A percentile compares a stretch with the other conserved stretches of the same genome.
phyloP scores from a whole-genome alignment of 2,329 filamentous ascomycete species.

The Aspergillus udagawae region DNA sequence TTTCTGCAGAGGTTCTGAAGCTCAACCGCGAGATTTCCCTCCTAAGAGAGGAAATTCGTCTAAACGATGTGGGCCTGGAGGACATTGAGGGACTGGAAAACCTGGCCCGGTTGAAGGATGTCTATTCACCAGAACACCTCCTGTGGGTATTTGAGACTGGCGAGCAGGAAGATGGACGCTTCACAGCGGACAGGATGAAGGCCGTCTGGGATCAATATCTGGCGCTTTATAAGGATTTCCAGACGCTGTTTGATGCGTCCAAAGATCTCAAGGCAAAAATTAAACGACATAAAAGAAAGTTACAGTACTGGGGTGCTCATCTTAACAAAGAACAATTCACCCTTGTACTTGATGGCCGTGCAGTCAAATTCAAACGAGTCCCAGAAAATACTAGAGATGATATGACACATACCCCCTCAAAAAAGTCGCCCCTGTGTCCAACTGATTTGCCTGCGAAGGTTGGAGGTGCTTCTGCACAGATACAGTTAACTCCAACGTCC shows the following conservation, averaged over 20 bases:
- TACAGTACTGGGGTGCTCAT: constrained; percentile 26
- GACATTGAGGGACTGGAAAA: constrained; percentile 12
- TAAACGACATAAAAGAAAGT: constrained; percentile 32
- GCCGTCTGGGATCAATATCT: constrained; percentile 27
- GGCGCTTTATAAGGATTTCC: constrained; percentile 28
- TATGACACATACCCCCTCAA: background rate
- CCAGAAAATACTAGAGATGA: background rate
- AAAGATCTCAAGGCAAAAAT: constrained; percentile 26
- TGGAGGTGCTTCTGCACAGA: background rate
- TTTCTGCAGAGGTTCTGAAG: constrained; percentile 12
- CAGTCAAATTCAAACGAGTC: constrained; percentile 26
- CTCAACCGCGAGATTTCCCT: constrained; percentile 20
- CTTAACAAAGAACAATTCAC: constrained; percentile 29
- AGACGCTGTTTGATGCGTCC: constrained; percentile 24
- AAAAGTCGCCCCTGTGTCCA: background rate
- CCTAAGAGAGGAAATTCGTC: constrained; percentile 19
- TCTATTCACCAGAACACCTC: constrained; percentile 26
- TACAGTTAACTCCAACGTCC: background rate
- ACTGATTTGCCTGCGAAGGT: background rate
- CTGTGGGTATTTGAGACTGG: constrained; percentile 5
- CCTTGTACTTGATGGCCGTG: constrained; percentile 21
- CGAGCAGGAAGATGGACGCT: background rate
- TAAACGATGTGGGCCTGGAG: constrained; percentile 11
- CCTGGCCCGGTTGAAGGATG: constrained; percentile 18
- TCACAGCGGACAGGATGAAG: constrained; percentile 14